Evolutionary conservation across 2,329 filamentous ascomycete species (phyloP).

Genomic region (Talaromyces sp.): DNA sequence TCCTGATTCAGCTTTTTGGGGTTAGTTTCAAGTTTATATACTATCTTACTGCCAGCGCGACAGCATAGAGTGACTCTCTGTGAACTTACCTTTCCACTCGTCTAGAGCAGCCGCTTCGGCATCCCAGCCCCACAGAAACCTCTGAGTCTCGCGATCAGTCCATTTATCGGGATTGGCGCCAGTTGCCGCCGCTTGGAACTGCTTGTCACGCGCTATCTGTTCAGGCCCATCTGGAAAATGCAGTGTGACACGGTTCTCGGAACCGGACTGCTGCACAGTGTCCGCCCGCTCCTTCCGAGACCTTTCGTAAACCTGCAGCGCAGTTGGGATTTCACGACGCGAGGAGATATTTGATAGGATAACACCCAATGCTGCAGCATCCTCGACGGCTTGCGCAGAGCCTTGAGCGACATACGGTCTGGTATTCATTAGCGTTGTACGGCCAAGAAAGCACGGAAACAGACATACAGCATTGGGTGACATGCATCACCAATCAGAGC

Average conservation of each 20-base stretch:
- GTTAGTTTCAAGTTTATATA: constrained; percentile 2
- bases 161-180: constrained; percentile 61
- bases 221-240: constrained; percentile 44
- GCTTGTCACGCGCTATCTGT: constrained; percentile 46
- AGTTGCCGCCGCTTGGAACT: constrained; percentile 31
- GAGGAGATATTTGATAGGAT: constrained; percentile 37
- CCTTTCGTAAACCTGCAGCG: constrained; percentile 40
- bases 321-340: constrained; percentile 35
- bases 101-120: constrained; percentile 36
- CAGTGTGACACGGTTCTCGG: constrained; percentile 39
- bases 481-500: constrained; percentile 47
- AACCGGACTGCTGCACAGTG: constrained; percentile 41
- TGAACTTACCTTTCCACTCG: constrained; percentile 33
- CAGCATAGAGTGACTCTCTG: too few species aligned
- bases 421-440: constrained; percentile 5
- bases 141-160: constrained; percentile 66
- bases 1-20: constrained; percentile 7
- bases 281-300: constrained; percentile 45
- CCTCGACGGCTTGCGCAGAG: constrained; percentile 52
- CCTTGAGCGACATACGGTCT: constrained; percentile 46
- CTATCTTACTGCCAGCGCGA: not conserved
- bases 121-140: constrained; percentile 45
- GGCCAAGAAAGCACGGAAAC: not conserved
- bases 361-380: constrained; percentile 40
- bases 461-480: constrained; percentile 49